Conservation (phyloP, 495 filamentous ascomycete genomes). For the Penicillium herquei region DNA sequence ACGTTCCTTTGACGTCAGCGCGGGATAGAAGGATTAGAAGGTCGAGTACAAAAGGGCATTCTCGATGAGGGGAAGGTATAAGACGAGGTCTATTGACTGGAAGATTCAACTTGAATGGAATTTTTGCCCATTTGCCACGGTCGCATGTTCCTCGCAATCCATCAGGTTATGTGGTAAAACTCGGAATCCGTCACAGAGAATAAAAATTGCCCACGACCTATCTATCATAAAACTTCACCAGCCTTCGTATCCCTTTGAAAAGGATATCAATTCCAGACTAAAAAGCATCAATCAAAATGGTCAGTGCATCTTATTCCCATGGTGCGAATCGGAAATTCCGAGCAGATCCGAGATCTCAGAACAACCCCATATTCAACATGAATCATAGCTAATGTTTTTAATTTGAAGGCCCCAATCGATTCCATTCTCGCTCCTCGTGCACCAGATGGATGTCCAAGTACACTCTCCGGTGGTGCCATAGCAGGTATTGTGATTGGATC, state of each 20-base stretch:
- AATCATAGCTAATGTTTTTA: background rate
- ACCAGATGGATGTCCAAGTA: slow-evolving; percentile 32
- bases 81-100: background rate
- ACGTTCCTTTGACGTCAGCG: slow-evolving; percentile 33
- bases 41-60: background rate
- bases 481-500: slow-evolving; percentile 61
- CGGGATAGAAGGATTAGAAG: slow-evolving; percentile 13
- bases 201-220: too few species aligned
- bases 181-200: too few species aligned
- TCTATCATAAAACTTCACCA: background rate
- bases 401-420: slow-evolving; percentile 14
- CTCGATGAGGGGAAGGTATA: background rate
- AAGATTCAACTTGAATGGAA: too few species aligned
- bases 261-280: background rate
- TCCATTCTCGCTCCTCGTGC: slow-evolving; percentile 23
- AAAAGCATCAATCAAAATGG: slow-evolving; percentile 1
- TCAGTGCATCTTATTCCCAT: background rate
- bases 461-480: slow-evolving; percentile 52
- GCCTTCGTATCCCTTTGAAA: background rate
- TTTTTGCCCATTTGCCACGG: too few species aligned
- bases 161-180: too few species aligned
- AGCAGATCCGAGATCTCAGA: background rate
- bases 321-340: background rate
- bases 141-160: too few species aligned
- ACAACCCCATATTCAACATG: background rate